Evolutionary conservation across 2,329 filamentous ascomycete species (phyloP), one percentile per base, ranked within the genome.

Genomic region (Akanthomyces muscarius): DNA sequence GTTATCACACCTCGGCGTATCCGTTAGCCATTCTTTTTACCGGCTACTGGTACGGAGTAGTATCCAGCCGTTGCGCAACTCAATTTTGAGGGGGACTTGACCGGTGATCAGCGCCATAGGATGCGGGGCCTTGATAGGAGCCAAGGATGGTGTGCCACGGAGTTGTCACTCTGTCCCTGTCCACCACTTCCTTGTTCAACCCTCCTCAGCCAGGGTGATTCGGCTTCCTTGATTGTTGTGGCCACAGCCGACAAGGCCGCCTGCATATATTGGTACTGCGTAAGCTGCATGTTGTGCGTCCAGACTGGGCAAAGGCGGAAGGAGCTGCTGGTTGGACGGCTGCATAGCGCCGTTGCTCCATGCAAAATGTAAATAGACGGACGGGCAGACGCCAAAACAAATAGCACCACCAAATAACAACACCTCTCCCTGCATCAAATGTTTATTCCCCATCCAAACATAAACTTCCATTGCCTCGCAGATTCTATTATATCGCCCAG

Each of bases 341-440:
- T 47, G 50, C 21, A 54, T 44, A 42, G 50, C 59, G 51, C 59
- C 61, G 45, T 44, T 57, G 53, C 61, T 56, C 44, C 44, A 51
- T 51, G 61, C 57, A 57, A 63, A 63, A 51, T 51, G 61, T 63
- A 63, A 63, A 63, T 45, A 63, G 53, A 45, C 25, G 11, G 47
- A 21, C 28, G 21, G 58, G 10, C 25, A 16, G 16, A 60, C 11
- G 36, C 47, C 8, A 62, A 33, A 47, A 62, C 51, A 62, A 55
- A 62, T 52, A 60, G 23, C 41, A 42, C 60, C 60, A 62, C 60
- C 52, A 61, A 55, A 53, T 16, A 42, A 63, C 36, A 63, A 56
- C 41, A 63, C 25, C 23, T 52, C 21, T 45, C 28, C 50, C 28
- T 53, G 58, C 50, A 63, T 42, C 30, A 33, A 36, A 36, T 33